Base-by-base conservation (phyloP, 108 stramenopile genomes). In the Discostella stelligeroides region DNA sequence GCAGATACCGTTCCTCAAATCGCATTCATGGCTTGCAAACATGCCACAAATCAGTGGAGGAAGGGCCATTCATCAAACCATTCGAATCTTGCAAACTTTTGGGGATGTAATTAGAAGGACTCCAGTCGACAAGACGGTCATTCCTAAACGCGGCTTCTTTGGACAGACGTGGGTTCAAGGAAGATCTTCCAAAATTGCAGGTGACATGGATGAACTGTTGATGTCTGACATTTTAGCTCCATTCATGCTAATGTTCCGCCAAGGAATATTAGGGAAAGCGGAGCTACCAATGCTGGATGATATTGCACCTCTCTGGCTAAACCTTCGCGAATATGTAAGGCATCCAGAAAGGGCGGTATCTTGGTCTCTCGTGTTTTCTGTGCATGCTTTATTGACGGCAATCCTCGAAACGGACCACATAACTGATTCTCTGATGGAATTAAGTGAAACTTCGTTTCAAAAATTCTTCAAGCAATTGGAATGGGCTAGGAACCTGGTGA, bases 291-390 rank as follows among this genome's bases (percentile, higher is more conserved):
- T 34, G 12, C 51, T 66, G 29, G 30, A 17, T 42, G 75, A 82
- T 20, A 18, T 83, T 20, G 57, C 42, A 24, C 68, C 82, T 20
- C 58, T 83, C 12, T 75, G 62, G 8, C 20, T 66, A 15, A 23
- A 47, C 23, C 30, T 83, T 6, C 55, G 55, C 21, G 23, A 51
- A 20, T 85, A 66, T 46, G 66, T 83, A 20, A 60, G 70, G 4
- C 68, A 85, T 37, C 72, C 85, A 15, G 28, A 21, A 11, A 70
- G 59, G 41, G 61, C 82, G 12, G 82, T 85, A 7, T 42, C 61
- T 21, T 85, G 85, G 85, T 62, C 75, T n/a, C 24, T 74, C 10
- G 75, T 66, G n/a, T 85, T 85, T 82, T 51, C 64, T 10, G 67
- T 85, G 0, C 85, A 85, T 73, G 70, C 82, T 17, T 30, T 82